Evolutionary conservation across 1,284 basidiomycete genomes (phyloP).

Genomic region (Sanguinoderma infundibulare): DNA sequence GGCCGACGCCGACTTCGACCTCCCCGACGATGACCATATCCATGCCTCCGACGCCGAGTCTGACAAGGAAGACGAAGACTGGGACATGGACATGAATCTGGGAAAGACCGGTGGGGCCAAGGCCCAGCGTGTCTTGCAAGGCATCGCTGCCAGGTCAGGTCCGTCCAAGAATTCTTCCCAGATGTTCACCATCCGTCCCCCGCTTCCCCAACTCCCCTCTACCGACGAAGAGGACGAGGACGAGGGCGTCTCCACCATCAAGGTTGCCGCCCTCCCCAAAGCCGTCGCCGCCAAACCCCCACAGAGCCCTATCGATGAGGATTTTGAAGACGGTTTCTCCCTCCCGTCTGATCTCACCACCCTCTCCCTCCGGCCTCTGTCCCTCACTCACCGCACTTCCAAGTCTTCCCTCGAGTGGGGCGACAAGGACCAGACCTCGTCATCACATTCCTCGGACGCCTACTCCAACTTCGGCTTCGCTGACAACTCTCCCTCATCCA

Average conservation of each 20-base stretch:
- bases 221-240: constrained; percentile 69
- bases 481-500: constrained; percentile 71
- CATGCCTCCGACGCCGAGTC: constrained; percentile 56
- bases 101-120: constrained; percentile 60
- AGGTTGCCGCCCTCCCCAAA: constrained; percentile 60
- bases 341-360: constrained; percentile 78
- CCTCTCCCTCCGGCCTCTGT: constrained; percentile 75
- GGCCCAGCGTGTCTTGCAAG: constrained; percentile 43
- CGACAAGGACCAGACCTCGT: constrained; percentile 78
- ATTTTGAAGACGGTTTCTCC: constrained; percentile 59
- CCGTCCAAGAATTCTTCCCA: constrained; percentile 38
- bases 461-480: constrained; percentile 78
- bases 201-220: constrained; percentile 48
- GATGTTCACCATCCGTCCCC: constrained; percentile 69
- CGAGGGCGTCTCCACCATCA: constrained; percentile 81
- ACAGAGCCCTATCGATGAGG: constrained; percentile 36
- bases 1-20: constrained; percentile 83
- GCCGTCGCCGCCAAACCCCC: constrained; percentile 30
- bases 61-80: constrained; percentile 73
- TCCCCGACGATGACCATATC: constrained; percentile 73
- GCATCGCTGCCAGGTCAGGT: constrained; percentile 37
- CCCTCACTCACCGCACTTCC: constrained; percentile 72
- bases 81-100: constrained; percentile 78
- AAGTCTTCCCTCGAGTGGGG: constrained; percentile 85
- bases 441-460: constrained; percentile 82